Evolutionary conservation across 1,284 basidiomycete species (phyloP).

Genomic region (Fomes fomentarius): DNA sequence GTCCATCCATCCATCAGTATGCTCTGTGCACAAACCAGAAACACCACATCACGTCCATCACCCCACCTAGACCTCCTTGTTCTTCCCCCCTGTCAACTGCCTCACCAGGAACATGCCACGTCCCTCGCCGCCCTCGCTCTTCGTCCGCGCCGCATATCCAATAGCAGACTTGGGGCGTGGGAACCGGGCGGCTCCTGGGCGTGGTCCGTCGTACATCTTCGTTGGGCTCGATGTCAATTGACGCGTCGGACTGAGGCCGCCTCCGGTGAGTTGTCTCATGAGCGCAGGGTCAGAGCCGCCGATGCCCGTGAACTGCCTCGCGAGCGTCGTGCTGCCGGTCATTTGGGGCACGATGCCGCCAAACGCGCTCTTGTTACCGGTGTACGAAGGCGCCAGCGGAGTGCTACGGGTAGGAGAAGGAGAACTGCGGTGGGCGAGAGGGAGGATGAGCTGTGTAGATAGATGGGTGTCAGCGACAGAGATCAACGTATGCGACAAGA

Average conservation of each 20-base stretch:
- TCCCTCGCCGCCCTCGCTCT: constrained; percentile 36
- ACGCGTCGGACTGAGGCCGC: constrained; percentile 62
- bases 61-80: constrained; percentile 16
- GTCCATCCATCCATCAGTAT: constrained; percentile 12
- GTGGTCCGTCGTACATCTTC: constrained; percentile 36
- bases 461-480: neutral
- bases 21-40: constrained; percentile 11
- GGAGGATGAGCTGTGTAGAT: constrained; percentile 57
- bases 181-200: constrained; percentile 29
- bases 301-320: constrained; percentile 74
- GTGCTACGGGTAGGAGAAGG: constrained; percentile 49
- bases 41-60: neutral
- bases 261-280: constrained; percentile 66
- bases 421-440: constrained; percentile 49
- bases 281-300: constrained; percentile 48
- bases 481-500: constrained; percentile 8
- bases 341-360: constrained; percentile 49
- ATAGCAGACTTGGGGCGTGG: constrained; percentile 41
- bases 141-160: constrained; percentile 34
- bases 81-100: constrained; percentile 66
- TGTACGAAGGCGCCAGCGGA: constrained; percentile 49
- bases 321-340: constrained; percentile 73
- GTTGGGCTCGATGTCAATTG: constrained; percentile 43
- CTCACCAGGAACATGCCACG: constrained; percentile 48
- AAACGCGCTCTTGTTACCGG: constrained; percentile 42